Conservation (phyloP, 2,329 filamentous ascomycete genomes). For the Trichoderma breve region DNA sequence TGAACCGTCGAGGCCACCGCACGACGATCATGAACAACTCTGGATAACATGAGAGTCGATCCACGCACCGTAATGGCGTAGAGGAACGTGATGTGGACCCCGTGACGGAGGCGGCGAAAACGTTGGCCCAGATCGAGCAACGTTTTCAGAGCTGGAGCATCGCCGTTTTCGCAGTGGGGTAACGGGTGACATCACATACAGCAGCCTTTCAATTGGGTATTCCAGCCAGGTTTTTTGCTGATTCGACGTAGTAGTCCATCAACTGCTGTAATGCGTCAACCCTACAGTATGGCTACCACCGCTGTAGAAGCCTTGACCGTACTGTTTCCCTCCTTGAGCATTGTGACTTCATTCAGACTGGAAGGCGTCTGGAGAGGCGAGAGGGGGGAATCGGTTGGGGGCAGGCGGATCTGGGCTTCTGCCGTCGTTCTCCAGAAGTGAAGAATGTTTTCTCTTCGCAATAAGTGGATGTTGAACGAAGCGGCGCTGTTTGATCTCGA, state of each 20-base stretch:
- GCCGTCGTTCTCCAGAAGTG: background rate
- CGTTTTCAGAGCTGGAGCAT: slow-evolving; percentile 7
- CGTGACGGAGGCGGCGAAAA: slow-evolving; percentile 20
- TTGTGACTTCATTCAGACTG: slow-evolving; percentile 11
- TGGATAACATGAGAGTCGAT: background rate
- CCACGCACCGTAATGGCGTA: background rate
- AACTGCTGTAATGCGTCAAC: background rate
- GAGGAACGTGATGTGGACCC: slow-evolving; percentile 30
- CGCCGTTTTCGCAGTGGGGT: slow-evolving; percentile 18
- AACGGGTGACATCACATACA: slow-evolving; percentile 15
- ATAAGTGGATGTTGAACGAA: background rate
- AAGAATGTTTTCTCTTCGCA: background rate
- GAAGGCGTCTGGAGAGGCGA: background rate
- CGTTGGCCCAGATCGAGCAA: slow-evolving; percentile 7
- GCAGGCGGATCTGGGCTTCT: background rate
- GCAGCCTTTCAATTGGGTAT: background rate
- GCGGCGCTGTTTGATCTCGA: slow-evolving; percentile 2
- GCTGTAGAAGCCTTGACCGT: background rate
- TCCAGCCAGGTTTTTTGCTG: background rate
- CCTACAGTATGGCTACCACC: background rate
- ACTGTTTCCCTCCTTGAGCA: slow-evolving; percentile 16
- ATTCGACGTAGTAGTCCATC: background rate
- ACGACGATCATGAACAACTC: background rate
- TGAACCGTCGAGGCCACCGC: background rate
- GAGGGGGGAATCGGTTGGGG: background rate